Evolutionary conservation across 495 filamentous ascomycete species (phyloP), one percentile per base, ranked within the genome.

Genomic region (Thozetella sp.): DNA sequence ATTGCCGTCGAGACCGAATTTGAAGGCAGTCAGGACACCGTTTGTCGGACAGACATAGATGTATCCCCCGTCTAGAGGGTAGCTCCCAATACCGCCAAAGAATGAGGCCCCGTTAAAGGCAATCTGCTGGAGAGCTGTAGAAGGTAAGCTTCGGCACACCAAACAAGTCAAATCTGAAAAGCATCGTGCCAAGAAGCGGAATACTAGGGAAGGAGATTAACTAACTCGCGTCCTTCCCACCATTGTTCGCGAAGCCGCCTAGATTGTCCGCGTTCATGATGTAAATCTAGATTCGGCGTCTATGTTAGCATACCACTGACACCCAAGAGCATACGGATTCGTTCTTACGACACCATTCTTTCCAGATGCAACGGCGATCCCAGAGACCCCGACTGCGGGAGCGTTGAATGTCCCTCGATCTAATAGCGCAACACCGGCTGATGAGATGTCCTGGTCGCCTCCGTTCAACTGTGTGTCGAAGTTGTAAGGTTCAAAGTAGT

Each of bases 41-140:
- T 55, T 61, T 56, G 67, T 68, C 17, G 70, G 72, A 25, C 63
- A 74, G 54, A 70, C 69, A 56, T 83, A 83, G 45, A 83, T 67
- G 58, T 77, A 82, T 12, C 80, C 79, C 22, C 77, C 78, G 53
- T 76, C 79, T 0, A 80, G 61, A 9, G 80, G 80, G 58, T 80
- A 75, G 10, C 72, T 73, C 0, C 76, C 80, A 15, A 71, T 54
- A 22, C 77, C 80, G 40, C 75, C 79, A 64, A 76, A 82, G 0
- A 81, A 73, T 1, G 77, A 63, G 19, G 53, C 59, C 10, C 58
- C 51, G 24, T 67, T 72, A 25, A 62, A 63, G 25, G 75, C 71
- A 1, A 73, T 74, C 60, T 80, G 76, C 22, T 82, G 57, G 20
- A 80, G 34, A 30, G 17, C 23, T 54, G 53, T n/a, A n/a, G n/a